These are phyloP conservation scores for Jatropha podagrica DNA, from an alignment of 441 rosid genomes.

Conservation along the genomic window DNA sequence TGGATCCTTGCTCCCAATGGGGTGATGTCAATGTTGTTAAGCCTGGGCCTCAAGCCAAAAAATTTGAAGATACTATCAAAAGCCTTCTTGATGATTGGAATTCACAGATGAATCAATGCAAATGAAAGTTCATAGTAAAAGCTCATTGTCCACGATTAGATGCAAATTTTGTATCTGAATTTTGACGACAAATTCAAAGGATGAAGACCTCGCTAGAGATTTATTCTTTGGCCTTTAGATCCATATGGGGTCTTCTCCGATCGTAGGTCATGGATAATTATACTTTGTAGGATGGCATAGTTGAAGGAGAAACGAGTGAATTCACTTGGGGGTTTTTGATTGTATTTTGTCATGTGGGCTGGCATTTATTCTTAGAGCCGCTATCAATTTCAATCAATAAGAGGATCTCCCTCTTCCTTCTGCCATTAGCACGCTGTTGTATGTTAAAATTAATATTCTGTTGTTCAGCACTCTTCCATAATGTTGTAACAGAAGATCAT, in stretches of 20 bases:
- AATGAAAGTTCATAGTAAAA: conserved; percentile 39
- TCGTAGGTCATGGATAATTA: conserved; percentile 10
- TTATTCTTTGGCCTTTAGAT: conserved; percentile 35
- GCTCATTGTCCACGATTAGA: conserved; percentile 16
- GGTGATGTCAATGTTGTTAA: conserved; percentile 68
- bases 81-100: conserved; percentile 68
- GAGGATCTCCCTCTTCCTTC: conserved; percentile 20
- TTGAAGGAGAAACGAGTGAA: conserved; percentile 12
- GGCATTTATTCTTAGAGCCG: conserved; percentile 10
- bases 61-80: conserved; percentile 57
- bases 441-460: conserved; percentile 10
- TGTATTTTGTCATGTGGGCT: background rate
- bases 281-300: conserved; percentile 17
- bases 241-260: conserved; percentile 27
- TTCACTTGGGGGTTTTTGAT: conserved; percentile 5
- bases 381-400: conserved; percentile 1
- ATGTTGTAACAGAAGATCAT: conserved; percentile 20
- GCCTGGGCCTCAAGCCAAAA: conserved; percentile 71
- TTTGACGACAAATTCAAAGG: conserved; percentile 24
- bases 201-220: conserved; percentile 6
- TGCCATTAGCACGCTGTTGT: conserved; percentile 28
- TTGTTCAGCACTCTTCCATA: conserved; percentile 1
- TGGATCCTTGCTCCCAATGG: conserved; percentile 89
- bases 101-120: conserved; percentile 68
- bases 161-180: conserved; percentile 30